Evolutionary conservation across 139 green algal genomes (phyloP).

Genomic region (Pycnococcus provasolii): DNA sequence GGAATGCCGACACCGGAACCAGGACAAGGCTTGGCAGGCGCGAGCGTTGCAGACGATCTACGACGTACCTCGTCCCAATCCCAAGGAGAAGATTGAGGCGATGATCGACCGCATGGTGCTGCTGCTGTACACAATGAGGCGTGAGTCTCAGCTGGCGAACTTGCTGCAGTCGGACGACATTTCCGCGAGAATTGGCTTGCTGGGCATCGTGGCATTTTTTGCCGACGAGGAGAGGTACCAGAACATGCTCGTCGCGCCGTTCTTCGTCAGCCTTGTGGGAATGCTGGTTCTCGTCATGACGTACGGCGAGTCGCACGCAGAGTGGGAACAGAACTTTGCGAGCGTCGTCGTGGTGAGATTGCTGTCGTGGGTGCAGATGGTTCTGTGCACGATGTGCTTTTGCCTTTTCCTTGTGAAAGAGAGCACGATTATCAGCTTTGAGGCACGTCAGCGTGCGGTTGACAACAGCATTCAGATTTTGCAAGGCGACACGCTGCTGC

Average conservation of each 20-base stretch:
- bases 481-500: no score
- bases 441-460: not conserved
- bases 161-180: no score
- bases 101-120: not conserved
- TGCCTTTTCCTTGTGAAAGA: not conserved
- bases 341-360: no score
- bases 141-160: no score
- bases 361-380: not conserved
- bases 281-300: not conserved
- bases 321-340: not conserved
- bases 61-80: not conserved
- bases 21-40: not conserved
- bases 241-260: not conserved
- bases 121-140: not conserved
- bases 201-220: no score
- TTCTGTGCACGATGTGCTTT: not conserved
- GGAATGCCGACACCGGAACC: not conserved
- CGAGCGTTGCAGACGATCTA: not conserved
- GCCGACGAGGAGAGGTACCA: no score
- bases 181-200: no score
- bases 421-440: not conserved
- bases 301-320: not conserved
- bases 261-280: not conserved
- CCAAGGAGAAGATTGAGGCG: conserved; percentile 1
- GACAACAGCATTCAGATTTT: no score